Evolutionary conservation across 148 eudicot species (phyloP), one percentile per base, ranked within the genome.

Genomic region (Arbutus unedo): DNA sequence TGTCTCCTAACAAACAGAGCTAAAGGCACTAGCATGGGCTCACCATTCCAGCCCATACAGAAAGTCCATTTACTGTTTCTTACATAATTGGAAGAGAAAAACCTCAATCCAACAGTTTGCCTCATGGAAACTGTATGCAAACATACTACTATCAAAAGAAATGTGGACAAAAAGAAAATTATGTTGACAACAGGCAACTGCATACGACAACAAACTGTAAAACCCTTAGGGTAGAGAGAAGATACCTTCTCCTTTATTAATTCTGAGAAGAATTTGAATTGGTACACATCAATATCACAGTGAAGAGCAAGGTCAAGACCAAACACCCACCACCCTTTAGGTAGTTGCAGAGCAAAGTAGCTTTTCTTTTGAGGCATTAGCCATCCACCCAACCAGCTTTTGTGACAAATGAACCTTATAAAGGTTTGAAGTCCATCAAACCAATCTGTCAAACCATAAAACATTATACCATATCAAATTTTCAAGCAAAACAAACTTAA

Each of bases 351-450:
- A 71, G 99, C 98, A 87, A 93, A 97, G 85, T 97, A 97, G 88
- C 99, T 97, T 85, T 94, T 96, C 93, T 90, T 93, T 85, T 97
- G 99, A 79, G 99, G 99, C 99, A 97, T 97, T 82, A 97, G 92
- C 99, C 99, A 97, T 70, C 99, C 99, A 81, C 99, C 99, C 86
- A 97, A 93, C 99, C 99, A 97, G 89, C 90, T 94, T 85, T 94
- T 94, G 86, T 97, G 99, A 87, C 99, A 97, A 83, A 97, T 97
- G 88, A 92, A 94, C 88, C 98, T 93, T 91, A 94, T 94, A 87
- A 88, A 97, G 57, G 98, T 97, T 89, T 97, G 89, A 75, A 97
- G 95, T 74, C 99, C 99, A 85, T 97, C 99, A 87, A 97, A 93
- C 99, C 99, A 97, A 85, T 94, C 98, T 94, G 91, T 54, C 72